phyloP scores from a whole-genome alignment of 345 rosid genomes.

The Conringia planisiliqua region DNA sequence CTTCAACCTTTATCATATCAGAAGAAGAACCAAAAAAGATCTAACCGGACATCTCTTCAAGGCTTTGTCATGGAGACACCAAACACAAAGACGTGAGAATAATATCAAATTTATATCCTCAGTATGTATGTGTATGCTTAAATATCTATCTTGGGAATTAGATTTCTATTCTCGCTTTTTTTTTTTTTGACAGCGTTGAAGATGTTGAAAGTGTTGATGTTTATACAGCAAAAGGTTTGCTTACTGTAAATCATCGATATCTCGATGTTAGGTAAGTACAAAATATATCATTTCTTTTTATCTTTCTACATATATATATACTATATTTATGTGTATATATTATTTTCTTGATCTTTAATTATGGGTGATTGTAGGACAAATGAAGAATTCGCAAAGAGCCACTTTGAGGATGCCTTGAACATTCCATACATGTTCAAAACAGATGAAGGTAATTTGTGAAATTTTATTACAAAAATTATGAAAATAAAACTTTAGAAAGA shows the following conservation, averaged over 20 bases:
- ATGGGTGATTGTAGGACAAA: slow-evolving; percentile 31
- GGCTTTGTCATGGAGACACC: slow-evolving; percentile 29
- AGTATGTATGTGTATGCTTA: neutral
- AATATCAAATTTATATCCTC: neutral
- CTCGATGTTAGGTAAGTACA: slow-evolving; percentile 47
- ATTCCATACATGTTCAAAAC: slow-evolving; percentile 54
- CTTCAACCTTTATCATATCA: neutral
- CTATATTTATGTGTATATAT: neutral
- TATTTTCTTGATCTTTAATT: neutral
- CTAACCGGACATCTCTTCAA: neutral
- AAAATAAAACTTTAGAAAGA: neutral
- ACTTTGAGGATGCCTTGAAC: slow-evolving; percentile 44
- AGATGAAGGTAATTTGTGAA: slow-evolving; percentile 36
- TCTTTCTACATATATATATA: neutral
- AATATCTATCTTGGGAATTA: neutral
- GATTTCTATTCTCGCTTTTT: neutral
- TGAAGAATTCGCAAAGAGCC: slow-evolving; percentile 52
- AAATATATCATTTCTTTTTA: neutral
- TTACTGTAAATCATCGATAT: slow-evolving; percentile 36
- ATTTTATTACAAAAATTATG: neutral
- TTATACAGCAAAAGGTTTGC: slow-evolving; percentile 46
- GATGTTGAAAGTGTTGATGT: slow-evolving; percentile 41
- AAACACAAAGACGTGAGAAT: slow-evolving; percentile 28
- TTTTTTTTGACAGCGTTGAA: neutral
- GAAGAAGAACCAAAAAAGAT: slow-evolving; percentile 6